A percentile compares a stretch with the other conserved stretches of the same genome.
phyloP scores from a whole-genome alignment of 2,329 filamentous ascomycete species.

The Leptographium lundbergii region DNA sequence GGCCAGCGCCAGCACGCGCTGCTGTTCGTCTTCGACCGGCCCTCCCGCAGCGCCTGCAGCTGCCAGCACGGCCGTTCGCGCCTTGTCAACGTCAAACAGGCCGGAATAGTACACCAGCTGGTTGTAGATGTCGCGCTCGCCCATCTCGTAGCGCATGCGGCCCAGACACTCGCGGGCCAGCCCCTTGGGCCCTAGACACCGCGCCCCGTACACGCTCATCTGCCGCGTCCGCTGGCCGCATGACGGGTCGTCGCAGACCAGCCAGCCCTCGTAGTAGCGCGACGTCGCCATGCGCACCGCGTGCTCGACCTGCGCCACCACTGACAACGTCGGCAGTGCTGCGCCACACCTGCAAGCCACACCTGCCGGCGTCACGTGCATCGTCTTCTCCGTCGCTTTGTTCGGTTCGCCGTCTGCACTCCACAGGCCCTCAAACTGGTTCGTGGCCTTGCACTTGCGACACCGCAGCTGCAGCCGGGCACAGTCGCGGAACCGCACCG shows the following conservation, averaged over 20 bases:
- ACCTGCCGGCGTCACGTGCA: conserved; percentile 56
- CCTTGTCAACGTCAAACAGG: conserved; percentile 84
- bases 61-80: conserved; percentile 26
- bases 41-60: conserved; percentile 13
- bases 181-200: conserved; percentile 78
- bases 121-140: conserved; percentile 86
- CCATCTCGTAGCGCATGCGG: conserved; percentile 76
- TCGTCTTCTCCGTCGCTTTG: conserved; percentile 7
- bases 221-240: conserved; percentile 82
- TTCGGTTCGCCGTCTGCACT: conserved; percentile 9
- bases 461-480: conserved; percentile 67
- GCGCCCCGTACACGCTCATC: conserved; percentile 82
- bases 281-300: conserved; percentile 68
- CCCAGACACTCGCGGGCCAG: conserved; percentile 76
- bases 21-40: conserved; percentile 43
- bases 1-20: conserved; percentile 57
- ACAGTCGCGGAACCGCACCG: conserved; percentile 76
- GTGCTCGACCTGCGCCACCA: conserved; percentile 78
- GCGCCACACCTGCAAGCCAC: conserved; percentile 62
- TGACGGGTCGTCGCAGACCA: conserved; percentile 78
- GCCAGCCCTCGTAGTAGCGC: conserved; percentile 84
- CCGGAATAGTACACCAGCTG: conserved; percentile 79
- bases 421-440: conserved; percentile 63
- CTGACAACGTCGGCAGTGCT: conserved; percentile 53
- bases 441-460: conserved; percentile 60